Conservation (phyloP, 2,329 filamentous ascomycete genomes). For the Colletotrichum plurivorum region DNA sequence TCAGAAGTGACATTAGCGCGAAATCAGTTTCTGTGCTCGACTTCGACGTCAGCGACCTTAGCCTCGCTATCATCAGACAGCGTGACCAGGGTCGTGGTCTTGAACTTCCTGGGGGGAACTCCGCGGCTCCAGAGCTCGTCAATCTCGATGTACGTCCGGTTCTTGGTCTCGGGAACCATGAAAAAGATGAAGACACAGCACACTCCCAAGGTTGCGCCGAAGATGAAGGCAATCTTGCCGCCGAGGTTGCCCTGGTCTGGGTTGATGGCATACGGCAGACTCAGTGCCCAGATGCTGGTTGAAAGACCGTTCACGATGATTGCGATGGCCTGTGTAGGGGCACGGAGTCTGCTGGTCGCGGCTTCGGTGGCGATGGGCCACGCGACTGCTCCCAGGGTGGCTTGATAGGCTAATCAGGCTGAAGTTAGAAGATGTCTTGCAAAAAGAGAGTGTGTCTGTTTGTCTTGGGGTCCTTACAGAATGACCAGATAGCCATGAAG, state of each 20-base stretch:
- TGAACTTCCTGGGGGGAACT: background rate
- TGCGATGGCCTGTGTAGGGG: no score
- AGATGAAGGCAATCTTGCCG: background rate
- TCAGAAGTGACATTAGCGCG: background rate
- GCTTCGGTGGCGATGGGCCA: no score
- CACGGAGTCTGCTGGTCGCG: no score
- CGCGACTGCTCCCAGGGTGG: no score
- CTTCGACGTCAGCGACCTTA: background rate
- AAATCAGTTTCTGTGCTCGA: background rate
- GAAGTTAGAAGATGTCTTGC: no score
- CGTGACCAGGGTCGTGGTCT: background rate
- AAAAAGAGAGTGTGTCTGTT: no score
- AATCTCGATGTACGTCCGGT: background rate
- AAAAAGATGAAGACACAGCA: background rate
- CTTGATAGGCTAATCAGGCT: no score
- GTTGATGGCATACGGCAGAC: no score
- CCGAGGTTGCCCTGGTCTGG: background rate
- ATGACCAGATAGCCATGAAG: no score
- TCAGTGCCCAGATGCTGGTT: no score
- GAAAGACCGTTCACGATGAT: no score
- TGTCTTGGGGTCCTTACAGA: no score
- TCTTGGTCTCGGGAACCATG: background rate
- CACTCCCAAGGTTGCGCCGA: background rate
- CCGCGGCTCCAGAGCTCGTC: background rate
- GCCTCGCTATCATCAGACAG: background rate